Evolutionary conservation across 2,329 filamentous ascomycete species (phyloP).

Genomic region (Pseudocercospora macadamiae): DNA sequence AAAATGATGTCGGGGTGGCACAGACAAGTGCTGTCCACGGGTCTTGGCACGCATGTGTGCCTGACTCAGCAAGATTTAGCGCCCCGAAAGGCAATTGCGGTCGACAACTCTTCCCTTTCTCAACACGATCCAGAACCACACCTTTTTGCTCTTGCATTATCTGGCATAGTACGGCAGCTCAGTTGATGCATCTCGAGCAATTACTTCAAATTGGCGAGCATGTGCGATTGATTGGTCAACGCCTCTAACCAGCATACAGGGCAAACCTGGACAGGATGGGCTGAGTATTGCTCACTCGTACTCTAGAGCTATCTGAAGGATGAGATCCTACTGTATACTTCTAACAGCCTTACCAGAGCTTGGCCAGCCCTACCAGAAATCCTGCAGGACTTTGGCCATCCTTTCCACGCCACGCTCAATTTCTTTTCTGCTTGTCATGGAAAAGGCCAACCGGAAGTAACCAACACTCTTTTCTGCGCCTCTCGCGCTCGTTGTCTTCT

Average conservation of each 20-base stretch:
- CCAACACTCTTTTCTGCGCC: conserved; percentile 3
- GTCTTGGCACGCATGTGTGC: too few relatives aligned
- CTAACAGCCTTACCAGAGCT: too few relatives aligned
- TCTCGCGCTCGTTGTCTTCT: neutral
- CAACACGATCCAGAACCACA: neutral
- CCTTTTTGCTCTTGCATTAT: neutral
- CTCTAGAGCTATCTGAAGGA: neutral
- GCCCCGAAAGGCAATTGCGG: too few relatives aligned
- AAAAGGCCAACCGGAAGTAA: conserved; percentile 7
- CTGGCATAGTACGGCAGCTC: too few relatives aligned
- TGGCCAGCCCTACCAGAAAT: neutral
- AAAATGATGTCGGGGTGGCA: neutral
- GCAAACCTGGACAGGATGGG: too few relatives aligned
- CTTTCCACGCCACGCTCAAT: conserved; percentile 4
- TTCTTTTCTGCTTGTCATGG: conserved; percentile 7
- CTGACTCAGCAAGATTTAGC: conserved; percentile 1
- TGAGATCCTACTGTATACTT: neutral
- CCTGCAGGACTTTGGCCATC: neutral
- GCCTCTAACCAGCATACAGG: too few relatives aligned
- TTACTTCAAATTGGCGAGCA: too few relatives aligned
- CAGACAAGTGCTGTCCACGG: neutral
- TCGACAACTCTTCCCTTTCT: neutral
- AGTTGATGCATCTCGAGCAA: too few relatives aligned
- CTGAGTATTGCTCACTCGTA: too few relatives aligned
- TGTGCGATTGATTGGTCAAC: too few relatives aligned